phyloP scores from a whole-genome alignment of 1,284 basidiomycete species.

The Ceratobasidium sp. region DNA sequence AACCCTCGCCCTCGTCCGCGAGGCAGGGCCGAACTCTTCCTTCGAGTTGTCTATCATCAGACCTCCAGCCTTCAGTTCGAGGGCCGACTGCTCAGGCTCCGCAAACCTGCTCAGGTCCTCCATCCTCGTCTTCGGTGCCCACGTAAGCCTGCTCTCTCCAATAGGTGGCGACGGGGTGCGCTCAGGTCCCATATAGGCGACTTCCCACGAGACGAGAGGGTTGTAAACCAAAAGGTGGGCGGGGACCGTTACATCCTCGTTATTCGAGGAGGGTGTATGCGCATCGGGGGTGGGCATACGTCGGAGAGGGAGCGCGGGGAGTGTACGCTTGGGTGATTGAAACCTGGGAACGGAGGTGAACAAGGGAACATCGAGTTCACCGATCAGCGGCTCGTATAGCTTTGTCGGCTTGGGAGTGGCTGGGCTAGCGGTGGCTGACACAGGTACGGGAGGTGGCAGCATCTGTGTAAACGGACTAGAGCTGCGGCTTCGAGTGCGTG shows the following conservation, averaged over 20 bases:
- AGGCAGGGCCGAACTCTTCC: conserved; percentile 24
- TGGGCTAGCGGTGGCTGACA: background rate
- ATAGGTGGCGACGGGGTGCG: conserved; percentile 35
- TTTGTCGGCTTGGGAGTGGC: conserved; percentile 22
- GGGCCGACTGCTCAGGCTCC: conserved; percentile 8
- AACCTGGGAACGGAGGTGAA: background rate
- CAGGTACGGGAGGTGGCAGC: conserved; percentile 22
- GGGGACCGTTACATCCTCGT: background rate
- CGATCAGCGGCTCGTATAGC: conserved; percentile 16
- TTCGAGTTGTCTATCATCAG: background rate
- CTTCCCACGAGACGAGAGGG: conserved; percentile 4
- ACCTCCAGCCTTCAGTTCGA: background rate
- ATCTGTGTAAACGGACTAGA: conserved; percentile 35
- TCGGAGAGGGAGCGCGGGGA: background rate
- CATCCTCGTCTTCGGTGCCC: background rate
- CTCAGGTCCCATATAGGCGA: conserved; percentile 21
- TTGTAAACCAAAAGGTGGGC: background rate
- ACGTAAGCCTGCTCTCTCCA: background rate
- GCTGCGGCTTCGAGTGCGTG: conserved; percentile 11
- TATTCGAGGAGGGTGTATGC: background rate
- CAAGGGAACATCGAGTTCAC: background rate
- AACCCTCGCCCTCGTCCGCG: conserved; percentile 28
- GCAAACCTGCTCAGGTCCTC: background rate
- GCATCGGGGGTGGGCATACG: background rate
- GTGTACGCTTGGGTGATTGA: background rate